Conservation (phyloP, 2,329 filamentous ascomycete species). For the Diplodia sapinea region DNA sequence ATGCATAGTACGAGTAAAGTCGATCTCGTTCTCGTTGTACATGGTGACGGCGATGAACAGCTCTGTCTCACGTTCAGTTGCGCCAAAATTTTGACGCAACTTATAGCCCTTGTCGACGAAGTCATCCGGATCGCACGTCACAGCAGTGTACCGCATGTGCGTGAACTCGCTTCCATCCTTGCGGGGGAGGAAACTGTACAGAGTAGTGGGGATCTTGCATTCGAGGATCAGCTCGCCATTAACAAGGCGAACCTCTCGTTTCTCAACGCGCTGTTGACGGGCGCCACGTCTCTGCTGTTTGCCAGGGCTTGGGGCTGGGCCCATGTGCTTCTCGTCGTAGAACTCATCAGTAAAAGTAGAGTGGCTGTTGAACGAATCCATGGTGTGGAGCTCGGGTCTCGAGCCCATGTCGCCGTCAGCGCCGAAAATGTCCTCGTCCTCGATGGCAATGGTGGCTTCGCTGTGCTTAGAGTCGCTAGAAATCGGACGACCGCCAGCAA, state of each 20-base stretch:
- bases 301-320: constrained; percentile 77
- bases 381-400: constrained; percentile 65
- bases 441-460: constrained; percentile 74
- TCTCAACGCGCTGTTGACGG: constrained; percentile 83
- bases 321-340: constrained; percentile 74
- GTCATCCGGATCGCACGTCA: constrained; percentile 97
- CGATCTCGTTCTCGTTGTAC: constrained; percentile 98
- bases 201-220: constrained; percentile 98
- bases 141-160: constrained; percentile 97
- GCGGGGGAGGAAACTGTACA: constrained; percentile 94
- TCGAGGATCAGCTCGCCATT: constrained; percentile 97
- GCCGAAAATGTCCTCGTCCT: constrained; percentile 73
- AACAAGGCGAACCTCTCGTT: constrained; percentile 93
- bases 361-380: constrained; percentile 67
- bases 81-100: constrained; percentile 86
- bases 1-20: constrained; percentile 97
- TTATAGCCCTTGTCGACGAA: constrained; percentile 90
- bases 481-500: constrained; percentile 62
- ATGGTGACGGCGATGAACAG: constrained; percentile 97
- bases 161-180: constrained; percentile 96
- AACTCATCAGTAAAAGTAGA: constrained; percentile 63
- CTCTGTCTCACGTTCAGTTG: constrained; percentile 85
- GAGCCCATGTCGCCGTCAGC: constrained; percentile 58
- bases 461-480: constrained; percentile 53
- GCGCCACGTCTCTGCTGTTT: constrained; percentile 88